These are phyloP conservation scores for Pleurotus pulmonarius DNA, from an alignment of 768 basidiomycete species.

Conservation along the genomic window DNA sequence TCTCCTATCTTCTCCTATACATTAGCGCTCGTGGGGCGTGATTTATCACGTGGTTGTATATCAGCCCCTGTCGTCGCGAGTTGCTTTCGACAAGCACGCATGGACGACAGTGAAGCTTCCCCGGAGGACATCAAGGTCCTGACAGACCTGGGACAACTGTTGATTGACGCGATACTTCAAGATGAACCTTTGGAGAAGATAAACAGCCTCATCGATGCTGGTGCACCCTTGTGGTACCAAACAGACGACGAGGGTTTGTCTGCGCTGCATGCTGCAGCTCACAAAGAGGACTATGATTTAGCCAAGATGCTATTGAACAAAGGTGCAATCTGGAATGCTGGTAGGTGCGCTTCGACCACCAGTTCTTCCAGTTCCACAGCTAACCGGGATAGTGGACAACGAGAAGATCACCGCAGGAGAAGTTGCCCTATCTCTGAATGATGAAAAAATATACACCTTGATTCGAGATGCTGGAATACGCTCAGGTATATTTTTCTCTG, in stretches of 20 bases:
- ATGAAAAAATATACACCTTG: conserved; percentile 64
- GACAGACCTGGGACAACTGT: conserved; percentile 51
- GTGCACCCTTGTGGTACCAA: conserved; percentile 89
- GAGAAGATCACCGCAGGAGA: conserved; percentile 84
- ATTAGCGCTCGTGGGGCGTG: too few species aligned
- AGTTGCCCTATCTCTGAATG: conserved; percentile 83
- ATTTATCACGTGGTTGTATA: too few species aligned
- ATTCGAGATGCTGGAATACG: conserved; percentile 94
- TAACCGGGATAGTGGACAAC: conserved; percentile 52
- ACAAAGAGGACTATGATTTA: conserved; percentile 60
- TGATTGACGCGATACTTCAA: conserved; percentile 58
- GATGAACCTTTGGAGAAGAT: conserved; percentile 41
- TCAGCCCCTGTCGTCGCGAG: conserved; percentile 3
- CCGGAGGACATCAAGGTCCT: conserved; percentile 40
- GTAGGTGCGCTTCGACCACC: conserved; percentile 31
- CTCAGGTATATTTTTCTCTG: conserved; percentile 52
- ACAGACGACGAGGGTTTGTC: conserved; percentile 77
- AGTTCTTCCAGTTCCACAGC: not conserved
- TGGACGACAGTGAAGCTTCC: conserved; percentile 11
- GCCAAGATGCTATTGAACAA: conserved; percentile 66
- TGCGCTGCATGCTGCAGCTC: conserved; percentile 83
- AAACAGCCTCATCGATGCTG: conserved; percentile 50
- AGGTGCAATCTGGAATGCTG: conserved; percentile 91
- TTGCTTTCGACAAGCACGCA: conserved; percentile 1
- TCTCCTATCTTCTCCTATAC: too few species aligned